Evolutionary conservation across 345 rosid species (phyloP).

Genomic region (Erysimum cheiranthoides): DNA sequence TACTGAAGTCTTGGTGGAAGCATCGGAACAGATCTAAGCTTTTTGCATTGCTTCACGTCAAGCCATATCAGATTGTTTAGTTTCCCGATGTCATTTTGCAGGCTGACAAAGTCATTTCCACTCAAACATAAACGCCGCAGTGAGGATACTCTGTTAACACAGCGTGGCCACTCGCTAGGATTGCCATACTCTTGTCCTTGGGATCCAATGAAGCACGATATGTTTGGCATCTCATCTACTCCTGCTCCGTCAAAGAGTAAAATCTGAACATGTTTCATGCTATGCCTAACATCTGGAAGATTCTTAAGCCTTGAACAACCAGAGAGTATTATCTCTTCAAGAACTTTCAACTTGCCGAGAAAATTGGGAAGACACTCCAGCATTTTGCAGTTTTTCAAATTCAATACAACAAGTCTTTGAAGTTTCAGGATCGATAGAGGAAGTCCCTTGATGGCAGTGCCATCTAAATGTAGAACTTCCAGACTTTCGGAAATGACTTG

Average conservation of each 20-base stretch:
- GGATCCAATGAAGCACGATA: neutral
- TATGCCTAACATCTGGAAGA: neutral
- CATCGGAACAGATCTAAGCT: neutral
- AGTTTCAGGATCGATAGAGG: neutral
- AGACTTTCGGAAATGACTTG: conserved; percentile 3
- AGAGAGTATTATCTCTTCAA: conserved; percentile 3
- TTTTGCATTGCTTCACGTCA: neutral
- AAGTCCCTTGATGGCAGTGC: conserved; percentile 16
- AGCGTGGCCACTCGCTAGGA: neutral
- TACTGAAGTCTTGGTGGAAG: neutral
- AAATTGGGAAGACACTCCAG: neutral
- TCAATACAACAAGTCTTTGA: neutral
- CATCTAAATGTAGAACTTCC: conserved; percentile 4
- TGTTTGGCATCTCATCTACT: neutral
- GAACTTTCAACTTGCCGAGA: neutral
- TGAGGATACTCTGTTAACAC: neutral
- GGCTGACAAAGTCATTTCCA: neutral
- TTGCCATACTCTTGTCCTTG: neutral
- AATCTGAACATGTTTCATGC: neutral
- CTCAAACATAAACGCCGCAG: neutral
- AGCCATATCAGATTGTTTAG: neutral
- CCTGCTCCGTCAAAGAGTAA: neutral
- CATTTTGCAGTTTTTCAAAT: neutral
- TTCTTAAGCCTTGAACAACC: conserved; percentile 8
- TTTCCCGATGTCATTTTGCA: neutral